phyloP scores from a whole-genome alignment of 768 basidiomycete genomes.

The Coprinopsis marcescibilis region DNA sequence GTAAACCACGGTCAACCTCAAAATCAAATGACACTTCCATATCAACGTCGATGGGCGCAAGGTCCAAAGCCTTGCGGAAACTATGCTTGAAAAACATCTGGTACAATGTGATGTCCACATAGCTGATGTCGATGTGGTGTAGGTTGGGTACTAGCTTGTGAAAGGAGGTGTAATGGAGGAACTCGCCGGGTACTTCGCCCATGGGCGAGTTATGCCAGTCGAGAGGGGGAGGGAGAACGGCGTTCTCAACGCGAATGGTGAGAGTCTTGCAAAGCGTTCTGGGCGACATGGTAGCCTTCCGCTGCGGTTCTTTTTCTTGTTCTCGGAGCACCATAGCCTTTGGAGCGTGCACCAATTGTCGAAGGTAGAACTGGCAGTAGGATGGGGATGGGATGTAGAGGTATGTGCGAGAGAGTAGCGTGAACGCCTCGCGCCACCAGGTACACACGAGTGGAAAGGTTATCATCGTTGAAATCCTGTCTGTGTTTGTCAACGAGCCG shows the following conservation, averaged over 20 bases:
- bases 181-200: background rate
- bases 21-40: background rate
- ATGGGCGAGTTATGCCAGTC: background rate
- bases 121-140: background rate
- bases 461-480: background rate
- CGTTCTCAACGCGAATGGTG: background rate
- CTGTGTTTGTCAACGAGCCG: background rate
- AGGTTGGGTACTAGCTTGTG: background rate
- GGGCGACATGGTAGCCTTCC: background rate
- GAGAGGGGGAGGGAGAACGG: background rate
- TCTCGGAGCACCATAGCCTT: background rate
- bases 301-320: background rate
- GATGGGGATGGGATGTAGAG: background rate
- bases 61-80: background rate
- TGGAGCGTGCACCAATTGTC: background rate
- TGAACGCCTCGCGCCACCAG: background rate
- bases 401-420: background rate
- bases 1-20: background rate
- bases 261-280: background rate
- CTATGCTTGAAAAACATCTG: background rate
- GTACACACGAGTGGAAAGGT: background rate
- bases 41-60: background rate
- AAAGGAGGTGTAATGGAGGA: background rate
- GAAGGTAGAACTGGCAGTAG: background rate
- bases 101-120: background rate